These are phyloP conservation scores for Stromatinia cepivora DNA, from an alignment of 2,329 filamentous ascomycete species.

Conservation along the genomic window DNA sequence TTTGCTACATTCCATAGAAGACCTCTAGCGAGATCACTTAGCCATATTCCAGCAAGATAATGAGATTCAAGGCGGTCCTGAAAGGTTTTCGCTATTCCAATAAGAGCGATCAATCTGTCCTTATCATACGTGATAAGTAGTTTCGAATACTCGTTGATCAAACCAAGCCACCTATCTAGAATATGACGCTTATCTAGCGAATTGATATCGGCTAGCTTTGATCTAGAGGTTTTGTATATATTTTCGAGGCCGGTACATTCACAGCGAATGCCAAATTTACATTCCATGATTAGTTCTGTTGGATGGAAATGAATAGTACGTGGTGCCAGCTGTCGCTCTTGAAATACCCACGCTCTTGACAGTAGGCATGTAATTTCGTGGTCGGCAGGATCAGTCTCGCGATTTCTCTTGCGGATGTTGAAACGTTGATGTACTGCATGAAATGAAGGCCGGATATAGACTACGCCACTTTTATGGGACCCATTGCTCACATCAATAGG, in stretches of 20 bases:
- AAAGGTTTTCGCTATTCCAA: not conserved
- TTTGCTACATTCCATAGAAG: not conserved
- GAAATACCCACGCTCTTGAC: not conserved
- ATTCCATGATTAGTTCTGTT: not conserved
- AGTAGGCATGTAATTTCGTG: not conserved
- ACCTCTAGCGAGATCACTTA: not conserved
- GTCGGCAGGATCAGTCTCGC: not conserved
- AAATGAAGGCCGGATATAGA: not conserved
- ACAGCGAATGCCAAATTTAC: not conserved
- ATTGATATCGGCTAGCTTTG: not conserved
- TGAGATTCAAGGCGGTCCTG: not conserved
- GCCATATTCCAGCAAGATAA: not conserved
- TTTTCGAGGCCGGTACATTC: not conserved
- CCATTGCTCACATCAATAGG: not conserved
- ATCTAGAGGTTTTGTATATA: not conserved
- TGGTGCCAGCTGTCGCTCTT: not conserved
- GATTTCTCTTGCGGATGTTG: not conserved
- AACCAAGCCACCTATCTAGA: not conserved
- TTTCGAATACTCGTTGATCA: not conserved
- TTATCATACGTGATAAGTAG: not conserved
- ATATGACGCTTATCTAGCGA: not conserved
- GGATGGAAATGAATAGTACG: constrained; percentile 1
- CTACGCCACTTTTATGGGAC: too few relatives aligned
- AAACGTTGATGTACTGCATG: not conserved
- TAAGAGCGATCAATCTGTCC: not conserved